Base-by-base conservation (phyloP, 805 yeast species). In the Saccharomycopsis fibuligera region DNA sequence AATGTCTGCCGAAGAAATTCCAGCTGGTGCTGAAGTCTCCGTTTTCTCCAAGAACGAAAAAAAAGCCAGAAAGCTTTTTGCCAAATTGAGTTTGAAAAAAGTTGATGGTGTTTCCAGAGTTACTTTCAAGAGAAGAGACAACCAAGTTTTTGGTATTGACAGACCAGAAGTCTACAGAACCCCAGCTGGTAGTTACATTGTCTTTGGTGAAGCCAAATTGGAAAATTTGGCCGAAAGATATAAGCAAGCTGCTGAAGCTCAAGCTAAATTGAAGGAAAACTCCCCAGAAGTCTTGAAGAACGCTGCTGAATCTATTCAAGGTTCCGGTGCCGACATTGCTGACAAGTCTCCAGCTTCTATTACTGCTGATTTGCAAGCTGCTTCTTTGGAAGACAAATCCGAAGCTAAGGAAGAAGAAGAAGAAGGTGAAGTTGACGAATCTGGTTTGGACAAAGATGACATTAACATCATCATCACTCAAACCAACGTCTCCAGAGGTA, bases 201-300 rank as follows among this genome's bases (percentile, higher is more conserved):
- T 91, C 60, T 90, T 91, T 63, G 99, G 99, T 74, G 97, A 90
- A 74, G 95, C 96, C 67, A 86, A 88, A 79, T 85, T 86, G 60
- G 97, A 91, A 71, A 96, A 91, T 76, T 74, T 89, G 71, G 81
- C 83, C 73, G 82, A 86, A 72, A 83, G 89, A 77, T 77, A 86
- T 70, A 84, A 85, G 66, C 85, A 82, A 67, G 83, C 86, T 56
- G 86, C 83, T 68, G 86, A 86, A 64, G 86, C 86, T 58, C 86
- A 82, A 69, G 80, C 78, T 57, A 75, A 76, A 60, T 77, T 76
- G 55, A 70, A 70, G 58, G 73, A 70, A 55, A 73, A 72, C 57
- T 76, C 75, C 50, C 70, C 66, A 45, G 69, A 68, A 55, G 68
- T 65, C 45, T 63, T 58, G 71, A 68, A 48, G 72, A 70, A 51